Evolutionary conservation across 2,329 filamentous ascomycete species (phyloP).

Genomic region (Davidsoniella virescens): DNA sequence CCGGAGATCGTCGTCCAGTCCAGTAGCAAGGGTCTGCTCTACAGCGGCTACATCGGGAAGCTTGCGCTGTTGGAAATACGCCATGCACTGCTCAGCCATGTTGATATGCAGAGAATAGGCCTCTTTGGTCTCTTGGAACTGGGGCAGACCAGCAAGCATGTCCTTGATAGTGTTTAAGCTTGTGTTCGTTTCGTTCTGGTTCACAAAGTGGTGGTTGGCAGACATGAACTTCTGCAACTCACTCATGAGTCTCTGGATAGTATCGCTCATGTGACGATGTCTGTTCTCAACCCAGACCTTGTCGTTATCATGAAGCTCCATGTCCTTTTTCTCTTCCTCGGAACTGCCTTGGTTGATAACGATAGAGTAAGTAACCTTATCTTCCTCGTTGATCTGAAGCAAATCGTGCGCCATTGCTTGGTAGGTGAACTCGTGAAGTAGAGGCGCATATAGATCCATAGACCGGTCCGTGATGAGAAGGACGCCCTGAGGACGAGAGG

Average conservation of each 20-base stretch:
- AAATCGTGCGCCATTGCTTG: slow-evolving; percentile 97
- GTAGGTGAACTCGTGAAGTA: slow-evolving; percentile 94
- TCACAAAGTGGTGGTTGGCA: slow-evolving; percentile 82
- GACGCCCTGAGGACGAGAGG: slow-evolving; percentile 60
- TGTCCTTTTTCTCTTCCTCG: slow-evolving; percentile 66
- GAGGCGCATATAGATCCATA: slow-evolving; percentile 77
- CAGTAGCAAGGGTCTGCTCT: slow-evolving; percentile 83
- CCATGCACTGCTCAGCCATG: slow-evolving; percentile 97
- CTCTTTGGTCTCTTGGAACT: slow-evolving; percentile 92
- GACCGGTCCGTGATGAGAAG: slow-evolving; percentile 80
- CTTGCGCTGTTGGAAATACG: slow-evolving; percentile 71
- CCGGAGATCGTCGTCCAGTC: slow-evolving; percentile 78
- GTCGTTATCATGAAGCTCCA: slow-evolving; percentile 82
- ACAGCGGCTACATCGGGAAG: slow-evolving; percentile 72
- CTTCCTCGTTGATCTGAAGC: slow-evolving; percentile 70
- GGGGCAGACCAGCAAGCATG: slow-evolving; percentile 86
- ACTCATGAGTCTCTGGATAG: slow-evolving; percentile 78
- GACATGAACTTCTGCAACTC: slow-evolving; percentile 87
- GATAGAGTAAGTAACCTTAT: slow-evolving; percentile 76
- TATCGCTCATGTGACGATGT: slow-evolving; percentile 95
- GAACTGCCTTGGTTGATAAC: slow-evolving; percentile 56
- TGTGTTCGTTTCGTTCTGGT: slow-evolving; percentile 50
- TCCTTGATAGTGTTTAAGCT: slow-evolving; percentile 87
- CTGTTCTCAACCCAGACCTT: slow-evolving; percentile 90
- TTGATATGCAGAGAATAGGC: slow-evolving; percentile 85